Conservation (phyloP, 192 early-diverging fungal genomes). For the Pilaira anomala region DNA sequence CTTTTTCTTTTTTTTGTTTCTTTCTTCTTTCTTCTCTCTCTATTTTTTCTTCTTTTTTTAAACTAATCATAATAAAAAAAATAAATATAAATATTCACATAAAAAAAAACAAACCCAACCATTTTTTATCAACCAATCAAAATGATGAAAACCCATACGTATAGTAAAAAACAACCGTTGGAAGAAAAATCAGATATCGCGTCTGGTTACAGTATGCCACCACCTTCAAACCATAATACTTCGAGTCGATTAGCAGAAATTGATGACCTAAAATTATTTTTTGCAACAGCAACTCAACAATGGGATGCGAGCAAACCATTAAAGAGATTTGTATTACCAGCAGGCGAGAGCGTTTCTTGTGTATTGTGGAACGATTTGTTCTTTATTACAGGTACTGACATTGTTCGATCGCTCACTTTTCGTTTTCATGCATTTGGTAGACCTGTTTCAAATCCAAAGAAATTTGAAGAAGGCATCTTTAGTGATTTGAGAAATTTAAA, state of each 20-base stretch:
- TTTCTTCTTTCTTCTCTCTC: conserved; percentile 5
- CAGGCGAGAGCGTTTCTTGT: conserved; percentile 89
- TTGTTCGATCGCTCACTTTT: conserved; percentile 84
- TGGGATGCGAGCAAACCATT: conserved; percentile 61
- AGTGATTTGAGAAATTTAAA: conserved; percentile 93
- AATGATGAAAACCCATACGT: conserved; percentile 11
- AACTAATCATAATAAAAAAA: background rate
- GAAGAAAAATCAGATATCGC: conserved; percentile 10
- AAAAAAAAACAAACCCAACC: conserved; percentile 5
- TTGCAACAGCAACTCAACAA: conserved; percentile 63
- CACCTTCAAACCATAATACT: conserved; percentile 24
- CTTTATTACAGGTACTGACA: conserved; percentile 96
- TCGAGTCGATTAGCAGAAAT: conserved; percentile 31
- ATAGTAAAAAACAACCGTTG: conserved; percentile 5
- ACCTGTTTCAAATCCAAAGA: conserved; percentile 85
- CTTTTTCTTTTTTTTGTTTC: conserved; percentile 1
- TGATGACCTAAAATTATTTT: conserved; percentile 54
- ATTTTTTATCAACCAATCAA: conserved; percentile 3
- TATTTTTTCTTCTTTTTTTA: conserved; percentile 16
- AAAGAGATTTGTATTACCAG: conserved; percentile 65
- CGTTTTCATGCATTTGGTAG: conserved; percentile 90
- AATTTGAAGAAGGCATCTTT: conserved; percentile 99
- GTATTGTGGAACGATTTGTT: conserved; percentile 91
- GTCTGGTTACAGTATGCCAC: conserved; percentile 20
- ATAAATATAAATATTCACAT: conserved; percentile 8